phyloP scores from a whole-genome alignment of 805 yeast species.

The Wickerhamiella azymoides region DNA sequence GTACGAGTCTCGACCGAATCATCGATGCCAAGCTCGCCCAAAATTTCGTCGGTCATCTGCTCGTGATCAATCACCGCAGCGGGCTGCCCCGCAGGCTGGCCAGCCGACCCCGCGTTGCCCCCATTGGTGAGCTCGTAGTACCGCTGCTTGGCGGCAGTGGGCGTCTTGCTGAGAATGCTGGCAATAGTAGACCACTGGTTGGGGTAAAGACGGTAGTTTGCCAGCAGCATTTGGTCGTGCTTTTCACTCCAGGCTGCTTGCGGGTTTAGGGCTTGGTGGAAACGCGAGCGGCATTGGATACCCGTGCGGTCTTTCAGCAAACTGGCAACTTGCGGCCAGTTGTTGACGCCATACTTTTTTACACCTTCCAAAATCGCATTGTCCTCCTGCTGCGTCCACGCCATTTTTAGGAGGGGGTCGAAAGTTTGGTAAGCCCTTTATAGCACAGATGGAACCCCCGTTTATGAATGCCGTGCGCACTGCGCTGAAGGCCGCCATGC shows the following conservation, averaged over 20 bases:
- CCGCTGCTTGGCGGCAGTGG: neutral
- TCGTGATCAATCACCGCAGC: neutral
- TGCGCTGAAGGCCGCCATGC: constrained; percentile 36
- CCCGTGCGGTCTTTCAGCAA: neutral
- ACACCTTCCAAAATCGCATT: neutral
- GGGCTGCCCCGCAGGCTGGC: neutral
- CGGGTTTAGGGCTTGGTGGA: neutral
- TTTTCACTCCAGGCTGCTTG: neutral
- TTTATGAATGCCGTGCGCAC: constrained; percentile 28
- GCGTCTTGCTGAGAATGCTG: neutral
- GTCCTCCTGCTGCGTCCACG: constrained; percentile 3
- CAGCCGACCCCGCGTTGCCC: neutral
- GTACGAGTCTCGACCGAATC: constrained; percentile 1
- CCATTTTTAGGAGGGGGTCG: too few species aligned
- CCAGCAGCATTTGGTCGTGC: neutral
- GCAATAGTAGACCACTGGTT: neutral
- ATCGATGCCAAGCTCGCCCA: neutral
- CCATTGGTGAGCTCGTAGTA: constrained; percentile 1
- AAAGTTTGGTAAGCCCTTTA: neutral
- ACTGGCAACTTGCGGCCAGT: neutral
- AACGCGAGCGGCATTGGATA: neutral
- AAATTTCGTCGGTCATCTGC: neutral
- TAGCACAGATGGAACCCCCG: constrained; percentile 21
- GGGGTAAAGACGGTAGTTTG: neutral
- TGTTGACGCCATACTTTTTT: neutral